phyloP scores from a whole-genome alignment of 2,329 filamentous ascomycete species.

The Chaetomiaceae sp. region DNA sequence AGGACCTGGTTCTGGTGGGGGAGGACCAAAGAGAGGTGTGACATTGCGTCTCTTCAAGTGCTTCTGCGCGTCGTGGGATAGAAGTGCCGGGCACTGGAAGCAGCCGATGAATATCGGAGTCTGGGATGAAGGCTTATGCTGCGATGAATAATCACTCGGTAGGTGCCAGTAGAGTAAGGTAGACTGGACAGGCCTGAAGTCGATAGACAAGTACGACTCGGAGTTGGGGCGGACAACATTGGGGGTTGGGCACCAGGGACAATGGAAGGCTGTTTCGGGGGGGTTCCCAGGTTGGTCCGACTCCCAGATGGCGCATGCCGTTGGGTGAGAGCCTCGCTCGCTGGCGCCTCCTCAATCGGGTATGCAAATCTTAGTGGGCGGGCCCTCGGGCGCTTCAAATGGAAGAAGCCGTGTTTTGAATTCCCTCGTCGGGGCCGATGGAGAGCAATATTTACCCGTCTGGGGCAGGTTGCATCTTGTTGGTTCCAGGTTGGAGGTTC shows the following conservation, averaged over 20 bases:
- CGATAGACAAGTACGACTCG: too few relatives aligned
- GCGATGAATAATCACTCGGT: too few relatives aligned
- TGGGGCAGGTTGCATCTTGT: too few relatives aligned
- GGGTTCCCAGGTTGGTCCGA: not conserved
- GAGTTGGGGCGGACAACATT: not conserved
- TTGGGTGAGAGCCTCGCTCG: conserved; percentile 6
- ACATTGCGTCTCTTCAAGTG: not conserved
- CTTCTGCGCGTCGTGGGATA: too few relatives aligned
- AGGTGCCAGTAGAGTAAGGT: too few relatives aligned
- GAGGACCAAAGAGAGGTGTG: not conserved
- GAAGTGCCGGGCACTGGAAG: too few relatives aligned
- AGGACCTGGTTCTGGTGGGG: not conserved
- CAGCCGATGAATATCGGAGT: too few relatives aligned
- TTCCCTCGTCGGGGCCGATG: too few relatives aligned
- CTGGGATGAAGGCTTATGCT: too few relatives aligned
- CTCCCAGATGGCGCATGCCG: not conserved
- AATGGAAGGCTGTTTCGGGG: conserved; percentile 5
- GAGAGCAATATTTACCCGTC: too few relatives aligned
- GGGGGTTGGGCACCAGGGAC: conserved; percentile 6
- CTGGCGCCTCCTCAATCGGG: conserved; percentile 2
- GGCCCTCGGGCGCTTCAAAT: conserved; percentile 12
- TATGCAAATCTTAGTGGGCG: conserved; percentile 13
- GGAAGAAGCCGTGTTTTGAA: conserved; percentile 4
- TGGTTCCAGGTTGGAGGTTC: too few relatives aligned
- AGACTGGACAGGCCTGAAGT: too few relatives aligned